phyloP scores from a whole-genome alignment of 768 basidiomycete species.

The Serendipita sp. region DNA sequence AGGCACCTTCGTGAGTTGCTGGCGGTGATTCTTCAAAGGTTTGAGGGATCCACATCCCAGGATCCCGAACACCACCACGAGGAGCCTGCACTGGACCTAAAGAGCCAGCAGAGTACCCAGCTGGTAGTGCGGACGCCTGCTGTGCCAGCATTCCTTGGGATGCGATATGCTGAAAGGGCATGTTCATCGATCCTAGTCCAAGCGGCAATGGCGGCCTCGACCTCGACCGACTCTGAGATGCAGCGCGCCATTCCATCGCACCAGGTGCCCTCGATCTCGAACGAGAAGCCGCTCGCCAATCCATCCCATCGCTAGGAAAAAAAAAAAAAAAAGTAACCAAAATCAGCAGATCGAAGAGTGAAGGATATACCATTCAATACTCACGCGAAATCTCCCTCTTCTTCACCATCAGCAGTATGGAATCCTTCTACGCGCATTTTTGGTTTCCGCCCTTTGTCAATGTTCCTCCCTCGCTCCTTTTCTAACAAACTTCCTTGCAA shows the following conservation, averaged over 20 bases:
- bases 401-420: conserved; percentile 55
- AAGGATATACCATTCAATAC: conserved; percentile 18
- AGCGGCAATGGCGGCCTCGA: conserved; percentile 34
- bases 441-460: conserved; percentile 59
- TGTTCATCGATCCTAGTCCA: conserved; percentile 37
- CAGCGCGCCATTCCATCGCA: conserved; percentile 22
- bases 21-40: neutral
- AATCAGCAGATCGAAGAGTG: no score
- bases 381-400: conserved; percentile 56
- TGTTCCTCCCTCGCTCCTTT: conserved; percentile 41
- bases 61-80: neutral
- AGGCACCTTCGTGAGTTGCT: neutral
- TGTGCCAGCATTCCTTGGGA: conserved; percentile 15
- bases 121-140: neutral
- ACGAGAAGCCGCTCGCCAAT: conserved; percentile 57
- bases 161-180: conserved; percentile 32
- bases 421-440: conserved; percentile 69
- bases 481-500: neutral
- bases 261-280: conserved; percentile 20
- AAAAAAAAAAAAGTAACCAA: conserved; percentile 1
- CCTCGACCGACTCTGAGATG: conserved; percentile 57
- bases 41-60: neutral
- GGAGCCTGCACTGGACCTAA: neutral
- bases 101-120: neutral
- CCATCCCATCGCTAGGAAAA: conserved; percentile 50